Evolutionary conservation across 768 basidiomycete genomes (phyloP), one percentile per base, ranked within the genome.

Genomic region (Coprinopsis sp.): DNA sequence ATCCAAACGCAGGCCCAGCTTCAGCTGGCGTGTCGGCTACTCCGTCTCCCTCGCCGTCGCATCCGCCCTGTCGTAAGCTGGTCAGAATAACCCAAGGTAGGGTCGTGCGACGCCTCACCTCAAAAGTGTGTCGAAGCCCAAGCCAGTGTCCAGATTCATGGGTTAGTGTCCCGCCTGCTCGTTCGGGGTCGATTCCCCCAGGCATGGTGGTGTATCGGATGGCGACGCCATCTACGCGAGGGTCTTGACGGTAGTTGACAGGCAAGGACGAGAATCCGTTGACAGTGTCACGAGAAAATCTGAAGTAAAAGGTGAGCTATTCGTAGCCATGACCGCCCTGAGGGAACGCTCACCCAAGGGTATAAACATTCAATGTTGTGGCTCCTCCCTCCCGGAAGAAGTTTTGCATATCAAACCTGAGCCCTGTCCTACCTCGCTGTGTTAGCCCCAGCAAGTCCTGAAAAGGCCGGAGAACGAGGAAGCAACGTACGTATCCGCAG

Each of bases 181-280:
- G 49, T 44, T 47, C 10, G 43, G 18, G 21, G 11, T 58, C 58
- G 34, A 52, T 51, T 24, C 71, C 73, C n/a, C 66, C 57, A 1
- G 62, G 63, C 5, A 64, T 38, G 5, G 55, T 50, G 8, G 50
- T 51, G 46, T 45, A 62, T 4, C 47, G 56, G 33, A 66, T 47
- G 19, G 58, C 64, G 44, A 68, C 60, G 11, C 70, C 71, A 48
- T 74, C 71, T 41, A 67, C 64, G 6, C 45, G 47, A 8, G 66
- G 66, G 34, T 56, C 53, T 24, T 41, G 7, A 3, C 29, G 11
- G 58, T 69, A 73, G 50, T 47, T 11, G 37, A 57, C 7, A 65
- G 73, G 64, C 63, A 69, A 29, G 64, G 68, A 6, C 63, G 55
- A 51, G 71, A 71, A 33, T 65, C 69, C 46, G 70, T 58, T n/a